phyloP scores from a whole-genome alignment of 345 rosid genomes.

The Abelmoschus esculentus region DNA sequence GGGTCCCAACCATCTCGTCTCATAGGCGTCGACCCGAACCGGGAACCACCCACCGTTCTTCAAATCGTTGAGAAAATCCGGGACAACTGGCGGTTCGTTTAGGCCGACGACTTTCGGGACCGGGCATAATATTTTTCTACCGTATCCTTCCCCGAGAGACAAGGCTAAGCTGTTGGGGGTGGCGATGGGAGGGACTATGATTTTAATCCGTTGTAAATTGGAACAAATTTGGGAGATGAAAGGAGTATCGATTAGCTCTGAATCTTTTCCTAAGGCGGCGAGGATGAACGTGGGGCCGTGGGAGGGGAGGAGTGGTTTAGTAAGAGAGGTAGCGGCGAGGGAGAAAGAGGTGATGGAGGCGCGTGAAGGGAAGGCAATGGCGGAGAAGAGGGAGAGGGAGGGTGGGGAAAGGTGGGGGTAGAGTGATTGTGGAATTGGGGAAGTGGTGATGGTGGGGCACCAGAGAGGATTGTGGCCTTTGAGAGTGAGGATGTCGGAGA shows the following conservation, averaged over 20 bases:
- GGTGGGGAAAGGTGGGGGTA: conserved; percentile 28
- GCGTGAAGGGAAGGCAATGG: conserved; percentile 49
- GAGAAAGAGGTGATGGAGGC: conserved; percentile 37
- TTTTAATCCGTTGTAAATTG: conserved; percentile 12
- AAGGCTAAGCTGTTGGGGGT: conserved; percentile 34
- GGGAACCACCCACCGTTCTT: conserved; percentile 38
- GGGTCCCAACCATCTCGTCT: conserved; percentile 55
- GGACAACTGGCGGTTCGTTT: conserved; percentile 54
- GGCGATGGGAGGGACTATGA: conserved; percentile 32
- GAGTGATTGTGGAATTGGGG: conserved; percentile 30
- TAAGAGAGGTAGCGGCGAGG: conserved; percentile 18
- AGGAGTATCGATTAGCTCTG: conserved; percentile 28
- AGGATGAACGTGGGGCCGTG: conserved; percentile 20
- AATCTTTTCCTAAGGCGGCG: conserved; percentile 47
- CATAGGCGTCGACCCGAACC: conserved; percentile 42
- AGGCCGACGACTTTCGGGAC: conserved; percentile 44
- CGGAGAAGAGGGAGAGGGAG: conserved; percentile 35
- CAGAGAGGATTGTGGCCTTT: conserved; percentile 37
- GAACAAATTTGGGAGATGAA: conserved; percentile 29
- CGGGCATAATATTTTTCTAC: conserved; percentile 39
- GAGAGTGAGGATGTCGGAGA: conserved; percentile 33
- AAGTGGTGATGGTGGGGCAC: conserved; percentile 50
- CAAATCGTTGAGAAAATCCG: conserved; percentile 33
- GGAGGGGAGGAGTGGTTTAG: conserved; percentile 26
- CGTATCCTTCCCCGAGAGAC: conserved; percentile 34